phyloP scores from a whole-genome alignment of 2,329 filamentous ascomycete genomes.

The Mycosphaerelloides madeirae region DNA sequence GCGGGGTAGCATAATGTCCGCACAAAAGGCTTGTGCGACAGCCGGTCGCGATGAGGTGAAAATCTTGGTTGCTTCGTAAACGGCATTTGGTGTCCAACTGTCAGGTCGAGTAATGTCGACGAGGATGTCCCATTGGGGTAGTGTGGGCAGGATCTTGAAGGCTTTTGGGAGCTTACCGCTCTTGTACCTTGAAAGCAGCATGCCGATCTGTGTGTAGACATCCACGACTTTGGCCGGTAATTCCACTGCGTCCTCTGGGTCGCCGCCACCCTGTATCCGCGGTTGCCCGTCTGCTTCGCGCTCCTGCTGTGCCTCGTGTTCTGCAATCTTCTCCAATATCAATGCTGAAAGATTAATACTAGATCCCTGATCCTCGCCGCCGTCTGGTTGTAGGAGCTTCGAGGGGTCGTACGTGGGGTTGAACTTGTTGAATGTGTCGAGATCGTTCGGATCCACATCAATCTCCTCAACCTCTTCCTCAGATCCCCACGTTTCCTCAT shows the following conservation, averaged over 20 bases:
- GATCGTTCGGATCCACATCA: conserved; percentile 82
- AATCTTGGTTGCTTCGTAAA: conserved; percentile 84
- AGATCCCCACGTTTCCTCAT: conserved; percentile 68
- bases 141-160: conserved; percentile 90
- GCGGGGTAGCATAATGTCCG: conserved; percentile 78
- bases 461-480: conserved; percentile 59
- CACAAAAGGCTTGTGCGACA: conserved; percentile 78
- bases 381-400: conserved; percentile 61
- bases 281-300: conserved; percentile 50
- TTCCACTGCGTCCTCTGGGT: conserved; percentile 74
- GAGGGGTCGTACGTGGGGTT: conserved; percentile 71
- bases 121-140: conserved; percentile 88
- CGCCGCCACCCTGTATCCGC: conserved; percentile 52
- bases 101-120: conserved; percentile 80
- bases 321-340: conserved; percentile 90
- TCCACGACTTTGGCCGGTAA: conserved; percentile 88
- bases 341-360: conserved; percentile 82
- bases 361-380: conserved; percentile 36
- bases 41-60: conserved; percentile 81
- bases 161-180: conserved; percentile 95
- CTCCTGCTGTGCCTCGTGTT: conserved; percentile 69
- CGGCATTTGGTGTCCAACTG: conserved; percentile 70
- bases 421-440: conserved; percentile 88
- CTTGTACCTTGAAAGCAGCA: conserved; percentile 88
- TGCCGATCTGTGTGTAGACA: conserved; percentile 87